Conservation (phyloP, 176 grass and related monocot species). For the Poa annua region DNA sequence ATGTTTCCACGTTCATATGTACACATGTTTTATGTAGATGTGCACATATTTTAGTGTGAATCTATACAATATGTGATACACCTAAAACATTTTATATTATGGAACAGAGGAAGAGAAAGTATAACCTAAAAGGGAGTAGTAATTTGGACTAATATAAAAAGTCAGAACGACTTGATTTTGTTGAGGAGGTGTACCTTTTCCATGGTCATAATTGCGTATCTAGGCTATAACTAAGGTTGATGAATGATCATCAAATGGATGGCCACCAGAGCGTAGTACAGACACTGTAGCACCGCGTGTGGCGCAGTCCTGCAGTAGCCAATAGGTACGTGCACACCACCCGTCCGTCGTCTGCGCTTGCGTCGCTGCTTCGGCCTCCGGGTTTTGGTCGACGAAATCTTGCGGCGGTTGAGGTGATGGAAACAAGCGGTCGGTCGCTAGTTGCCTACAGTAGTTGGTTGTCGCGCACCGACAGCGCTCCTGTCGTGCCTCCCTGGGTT, state of each 20-base stretch:
- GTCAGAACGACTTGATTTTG: not conserved
- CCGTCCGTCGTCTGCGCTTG: not conserved
- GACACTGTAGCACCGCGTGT: not conserved
- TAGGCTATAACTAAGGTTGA: not conserved
- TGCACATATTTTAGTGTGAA: too few species aligned
- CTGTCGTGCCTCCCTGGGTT: not conserved
- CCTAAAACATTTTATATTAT: too few species aligned
- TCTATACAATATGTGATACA: too few species aligned
- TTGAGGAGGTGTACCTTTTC: not conserved
- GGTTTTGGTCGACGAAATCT: not conserved
- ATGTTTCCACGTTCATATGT: too few species aligned
- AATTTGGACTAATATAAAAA: not conserved
- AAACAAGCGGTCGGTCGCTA: not conserved
- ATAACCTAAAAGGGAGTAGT: too few species aligned
- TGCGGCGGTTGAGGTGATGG: not conserved
- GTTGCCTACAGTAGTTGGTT: too few species aligned
- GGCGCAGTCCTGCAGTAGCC: not conserved
- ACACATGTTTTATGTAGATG: too few species aligned
- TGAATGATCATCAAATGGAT: not conserved
- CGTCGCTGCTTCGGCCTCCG: not conserved
- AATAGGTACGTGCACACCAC: not conserved
- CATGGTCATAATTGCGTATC: not conserved
- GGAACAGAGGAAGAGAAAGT: too few species aligned
- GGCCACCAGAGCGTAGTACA: not conserved
- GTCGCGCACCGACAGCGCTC: conserved; percentile 25